phyloP scores from a whole-genome alignment of 179 eudicot genomes.

The Carnegiea gigantea region DNA sequence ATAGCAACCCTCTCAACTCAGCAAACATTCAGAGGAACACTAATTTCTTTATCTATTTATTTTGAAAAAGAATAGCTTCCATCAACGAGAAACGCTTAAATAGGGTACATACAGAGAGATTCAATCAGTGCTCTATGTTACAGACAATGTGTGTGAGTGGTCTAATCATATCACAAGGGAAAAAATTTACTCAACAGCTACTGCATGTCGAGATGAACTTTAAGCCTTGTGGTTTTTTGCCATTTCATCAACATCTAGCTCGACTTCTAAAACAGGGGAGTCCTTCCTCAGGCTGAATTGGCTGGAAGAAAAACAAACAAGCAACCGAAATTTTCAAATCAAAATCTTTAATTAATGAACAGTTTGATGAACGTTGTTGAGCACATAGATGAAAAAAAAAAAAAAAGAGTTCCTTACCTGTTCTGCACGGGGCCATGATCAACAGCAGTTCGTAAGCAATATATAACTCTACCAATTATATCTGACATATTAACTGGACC shows the following conservation, averaged over 20 bases:
- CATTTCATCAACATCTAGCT: slow-evolving; percentile 95
- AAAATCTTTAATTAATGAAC: background rate
- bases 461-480: slow-evolving; percentile 83
- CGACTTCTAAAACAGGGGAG: slow-evolving; percentile 67
- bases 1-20: background rate
- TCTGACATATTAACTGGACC: slow-evolving; percentile 79
- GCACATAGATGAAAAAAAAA: background rate
- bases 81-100: background rate
- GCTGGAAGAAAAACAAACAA: slow-evolving; percentile 39
- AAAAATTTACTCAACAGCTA: background rate
- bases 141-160: background rate
- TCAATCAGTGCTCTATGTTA: background rate
- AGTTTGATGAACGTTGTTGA: background rate
- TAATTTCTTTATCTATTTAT: background rate
- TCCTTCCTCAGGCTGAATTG: slow-evolving; percentile 52
- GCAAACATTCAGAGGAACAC: background rate
- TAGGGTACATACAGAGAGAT: background rate
- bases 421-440: slow-evolving; percentile 93
- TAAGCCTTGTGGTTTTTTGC: slow-evolving; percentile 72
- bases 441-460: slow-evolving; percentile 74
- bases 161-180: background rate
- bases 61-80: background rate
- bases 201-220: background rate
- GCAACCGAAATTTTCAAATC: background rate
- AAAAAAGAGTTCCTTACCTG: slow-evolving; percentile 43